Percentiles rank a stretch among this genome's conserved stretches.
These are phyloP conservation scores for Knoxia roxburghii DNA, from an alignment of 257 asterid genomes.

Conservation along the genomic window DNA sequence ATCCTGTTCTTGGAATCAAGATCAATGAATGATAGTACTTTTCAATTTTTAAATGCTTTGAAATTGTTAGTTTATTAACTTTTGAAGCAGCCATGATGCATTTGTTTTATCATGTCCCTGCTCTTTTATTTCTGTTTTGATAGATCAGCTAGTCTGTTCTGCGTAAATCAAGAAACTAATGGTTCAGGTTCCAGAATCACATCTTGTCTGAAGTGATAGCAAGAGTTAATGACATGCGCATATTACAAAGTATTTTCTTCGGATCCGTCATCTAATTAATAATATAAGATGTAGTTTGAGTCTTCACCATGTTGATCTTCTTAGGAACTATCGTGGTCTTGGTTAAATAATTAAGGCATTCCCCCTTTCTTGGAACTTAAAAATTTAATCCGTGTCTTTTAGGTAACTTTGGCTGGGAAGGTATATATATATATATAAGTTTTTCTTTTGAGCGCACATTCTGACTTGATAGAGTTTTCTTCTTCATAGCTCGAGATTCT, in stretches of 20 bases:
- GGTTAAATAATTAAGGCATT: constrained; percentile 12
- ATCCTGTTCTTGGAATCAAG: too few relatives aligned
- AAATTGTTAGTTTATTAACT: neutral
- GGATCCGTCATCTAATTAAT: constrained; percentile 26
- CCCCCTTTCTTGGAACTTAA: constrained; percentile 13
- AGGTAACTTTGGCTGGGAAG: neutral
- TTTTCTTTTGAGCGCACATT: neutral
- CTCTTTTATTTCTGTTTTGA: neutral
- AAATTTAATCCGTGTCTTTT: neutral
- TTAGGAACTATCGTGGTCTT: constrained; percentile 21
- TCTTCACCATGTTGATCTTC: constrained; percentile 9
- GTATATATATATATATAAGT: neutral
- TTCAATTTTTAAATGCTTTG: neutral
- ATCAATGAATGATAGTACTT: too few relatives aligned
- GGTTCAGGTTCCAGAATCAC: constrained; percentile 2
- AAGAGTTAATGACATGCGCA: constrained; percentile 7
- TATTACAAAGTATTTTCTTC: constrained; percentile 24
- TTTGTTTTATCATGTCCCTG: neutral
- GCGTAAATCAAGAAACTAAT: too few relatives aligned
- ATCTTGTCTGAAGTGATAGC: constrained; percentile 9
- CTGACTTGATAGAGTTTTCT: constrained; percentile 5
- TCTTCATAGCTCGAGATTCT: neutral
- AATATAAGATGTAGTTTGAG: constrained; percentile 4
- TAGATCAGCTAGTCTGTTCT: neutral
- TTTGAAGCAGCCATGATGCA: neutral